These are phyloP conservation scores for Lithohypha guttulata DNA, from an alignment of 2,329 filamentous ascomycete species.

Conservation along the genomic window DNA sequence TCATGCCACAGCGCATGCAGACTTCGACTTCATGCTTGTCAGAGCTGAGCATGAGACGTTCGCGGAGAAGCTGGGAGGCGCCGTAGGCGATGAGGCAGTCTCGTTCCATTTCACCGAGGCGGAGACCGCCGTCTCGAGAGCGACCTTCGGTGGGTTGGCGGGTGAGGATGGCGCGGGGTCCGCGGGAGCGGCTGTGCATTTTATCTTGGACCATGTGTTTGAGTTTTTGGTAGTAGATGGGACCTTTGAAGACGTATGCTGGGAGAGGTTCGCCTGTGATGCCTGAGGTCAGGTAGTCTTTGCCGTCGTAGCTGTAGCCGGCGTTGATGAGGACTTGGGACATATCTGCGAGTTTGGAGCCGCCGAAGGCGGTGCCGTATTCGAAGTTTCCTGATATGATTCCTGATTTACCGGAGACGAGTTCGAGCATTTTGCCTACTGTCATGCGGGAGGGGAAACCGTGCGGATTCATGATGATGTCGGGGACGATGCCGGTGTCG, in stretches of 20 bases:
- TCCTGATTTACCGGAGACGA: conserved; percentile 86
- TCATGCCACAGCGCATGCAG: conserved; percentile 85
- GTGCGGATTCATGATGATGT: conserved; percentile 99
- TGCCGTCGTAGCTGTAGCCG: conserved; percentile 93
- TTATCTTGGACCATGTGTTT: conserved; percentile 99
- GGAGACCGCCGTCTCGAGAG: conserved; percentile 80
- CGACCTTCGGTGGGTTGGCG: conserved; percentile 93
- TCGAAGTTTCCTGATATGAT: conserved; percentile 74
- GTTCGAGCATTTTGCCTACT: conserved; percentile 93
- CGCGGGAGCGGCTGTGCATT: conserved; percentile 91
- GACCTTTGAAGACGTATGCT: conserved; percentile 95
- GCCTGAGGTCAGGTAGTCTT: conserved; percentile 90
- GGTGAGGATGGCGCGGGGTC: conserved; percentile 82
- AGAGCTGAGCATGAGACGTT: conserved; percentile 87
- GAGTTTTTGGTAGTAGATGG: conserved; percentile 98
- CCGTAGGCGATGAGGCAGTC: conserved; percentile 97
- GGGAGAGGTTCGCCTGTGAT: conserved; percentile 90
- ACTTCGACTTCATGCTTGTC: conserved; percentile 88
- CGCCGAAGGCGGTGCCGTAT: conserved; percentile 83
- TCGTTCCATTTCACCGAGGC: conserved; percentile 96
- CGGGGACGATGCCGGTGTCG: conserved; percentile 79
- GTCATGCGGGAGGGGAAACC: conserved; percentile 99
- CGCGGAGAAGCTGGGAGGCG: conserved; percentile 79
- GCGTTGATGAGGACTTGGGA: conserved; percentile 70
- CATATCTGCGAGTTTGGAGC: conserved; percentile 79